A percentile compares a stretch with the other conserved stretches of the same genome.
Evolutionary conservation across 805 yeast species (phyloP).

Genomic region (Starmerella stigmatis): DNA sequence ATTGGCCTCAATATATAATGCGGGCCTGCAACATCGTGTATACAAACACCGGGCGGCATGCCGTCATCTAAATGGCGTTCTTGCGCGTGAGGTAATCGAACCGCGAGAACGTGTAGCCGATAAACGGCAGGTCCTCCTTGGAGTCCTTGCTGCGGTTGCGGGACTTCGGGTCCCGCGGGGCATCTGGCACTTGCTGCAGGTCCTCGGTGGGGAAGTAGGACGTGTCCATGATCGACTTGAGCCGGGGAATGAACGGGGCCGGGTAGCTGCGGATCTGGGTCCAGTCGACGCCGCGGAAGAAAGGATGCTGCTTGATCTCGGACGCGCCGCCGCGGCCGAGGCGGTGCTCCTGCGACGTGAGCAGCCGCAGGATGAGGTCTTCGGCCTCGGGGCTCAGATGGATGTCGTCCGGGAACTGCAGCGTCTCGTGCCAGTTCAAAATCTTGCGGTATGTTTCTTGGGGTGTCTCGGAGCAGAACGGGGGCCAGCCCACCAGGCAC

Average conservation of each 20-base stretch:
- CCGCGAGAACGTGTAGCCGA: slow-evolving; percentile 92
- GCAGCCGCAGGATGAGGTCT: slow-evolving; percentile 65
- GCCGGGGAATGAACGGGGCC: slow-evolving; percentile 88
- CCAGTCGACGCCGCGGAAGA: slow-evolving; percentile 96
- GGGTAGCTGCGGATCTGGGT: slow-evolving; percentile 72
- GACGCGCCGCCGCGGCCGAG: slow-evolving; percentile 89
- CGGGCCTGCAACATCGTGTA: too few relatives aligned
- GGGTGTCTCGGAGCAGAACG: slow-evolving; percentile 89
- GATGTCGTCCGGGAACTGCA: slow-evolving; percentile 82
- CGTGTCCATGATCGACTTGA: slow-evolving; percentile 88
- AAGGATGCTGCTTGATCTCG: slow-evolving; percentile 82
- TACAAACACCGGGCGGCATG: too few relatives aligned
- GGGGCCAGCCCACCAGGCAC: slow-evolving; percentile 95
- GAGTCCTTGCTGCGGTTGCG: slow-evolving; percentile 34
- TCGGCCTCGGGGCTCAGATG: slow-evolving; percentile 83
- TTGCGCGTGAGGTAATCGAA: slow-evolving; percentile 73
- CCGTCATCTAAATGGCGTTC: slow-evolving; percentile 33
- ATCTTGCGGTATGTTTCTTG: slow-evolving; percentile 89
- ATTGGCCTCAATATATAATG: too few relatives aligned
- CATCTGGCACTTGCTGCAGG: slow-evolving; percentile 85
- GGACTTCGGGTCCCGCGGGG: slow-evolving; percentile 47
- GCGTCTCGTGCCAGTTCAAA: slow-evolving; percentile 79
- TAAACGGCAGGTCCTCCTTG: slow-evolving; percentile 88
- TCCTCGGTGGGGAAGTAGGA: slow-evolving; percentile 98
- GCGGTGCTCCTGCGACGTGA: slow-evolving; percentile 69